Base-by-base conservation (phyloP, 2,329 filamentous ascomycete genomes). In the Clathrospora elynae region DNA sequence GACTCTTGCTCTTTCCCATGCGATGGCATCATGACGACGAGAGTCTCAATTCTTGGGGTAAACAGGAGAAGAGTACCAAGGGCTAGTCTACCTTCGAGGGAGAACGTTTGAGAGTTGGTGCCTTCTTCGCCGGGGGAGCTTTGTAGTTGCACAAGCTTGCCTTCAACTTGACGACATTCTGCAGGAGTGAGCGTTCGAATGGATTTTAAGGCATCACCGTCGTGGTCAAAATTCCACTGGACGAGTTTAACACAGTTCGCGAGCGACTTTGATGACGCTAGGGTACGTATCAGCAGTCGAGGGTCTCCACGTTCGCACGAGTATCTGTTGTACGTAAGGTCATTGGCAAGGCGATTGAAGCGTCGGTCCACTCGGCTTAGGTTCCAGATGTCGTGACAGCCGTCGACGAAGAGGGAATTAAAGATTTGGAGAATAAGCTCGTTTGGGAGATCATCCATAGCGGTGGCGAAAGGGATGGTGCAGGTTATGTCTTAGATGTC, bases 381-480 rank as follows among this genome's bases (percentile, higher is more conserved):
- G 7, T n/a, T 31, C 10, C 20, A 32, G 5, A 33, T 8, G n/a
- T 18, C 17, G 8, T 19, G 5, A 5, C 23, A 4, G 17, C 35
- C 30, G 11, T 37, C 30, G 22, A 18, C 14, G 1, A 19, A 26
- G 6, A 47, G n/a, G 0, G 42, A 32, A 3, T 35, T 20, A 12
- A 48, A 14, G 10, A 45, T 40, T 9, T 36, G 34, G 24, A 39
- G 28, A 12, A 50, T 12, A 18, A 50, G 17, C 26, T 47, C 38
- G 9, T 42, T 20, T 11, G 43, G 43, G 14, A 46, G 35, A n/a
- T 13, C 14, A 5, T 48, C 41, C 26, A 48, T 34, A 17, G 17
- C 32, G 19, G 12, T 8, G 7, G 6, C 10, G 17, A n/a, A 12
- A 35, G 19, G 8, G 12, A 19, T 10, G 18, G 12, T 9, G 20